Base-by-base conservation (phyloP, 176 grass and related monocot genomes). In the Otatea glauca region DNA sequence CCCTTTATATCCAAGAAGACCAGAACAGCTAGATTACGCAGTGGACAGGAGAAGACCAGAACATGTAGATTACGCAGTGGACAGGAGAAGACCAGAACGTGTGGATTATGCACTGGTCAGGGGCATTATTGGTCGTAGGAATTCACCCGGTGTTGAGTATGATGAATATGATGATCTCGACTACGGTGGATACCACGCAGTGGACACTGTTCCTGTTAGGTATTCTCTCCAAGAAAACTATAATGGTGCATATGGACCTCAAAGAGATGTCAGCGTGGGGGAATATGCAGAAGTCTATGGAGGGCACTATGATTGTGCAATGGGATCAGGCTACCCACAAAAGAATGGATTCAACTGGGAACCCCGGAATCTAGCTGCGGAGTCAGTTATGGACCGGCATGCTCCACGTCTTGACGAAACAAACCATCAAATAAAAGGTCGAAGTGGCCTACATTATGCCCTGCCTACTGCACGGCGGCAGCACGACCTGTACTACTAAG, bases 331-430 rank as follows among this genome's bases (percentile, higher is more conserved):
- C 59, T 49, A 82, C 53, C 24, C 6, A 17, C 39, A 9, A 35
- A 17, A 42, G 41, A 35, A 61, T 23, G 15, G 59, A 60, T 50
- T 87, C 7, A 47, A 10, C 21, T 9, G 3, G 35, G 50, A 80
- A 61, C 24, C 27, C 21, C 7, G 12, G 23, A 27, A 24, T 67
- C 62, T 7, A 45, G 66, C 50, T 68, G 8, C 38, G 11, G 50
- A 21, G 9, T 76, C 78, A 14, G 78, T 82, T 69, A 87, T 50
- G 5, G 50, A 82, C n/a, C 58, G 18, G 62, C 82, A 87, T 68
- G 20, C 2, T 34, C 70, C 61, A 34, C 59, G 0, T 24, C 91
- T 92, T 23, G 87, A 93, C 39, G 62, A 78, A 69, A 90, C 82
- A 11, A 97, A 93, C 70, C 80, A 71, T 86, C 43, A 34, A 42